Conservation (phyloP, 1,139 yeast species). For the Candida freyschussii region DNA sequence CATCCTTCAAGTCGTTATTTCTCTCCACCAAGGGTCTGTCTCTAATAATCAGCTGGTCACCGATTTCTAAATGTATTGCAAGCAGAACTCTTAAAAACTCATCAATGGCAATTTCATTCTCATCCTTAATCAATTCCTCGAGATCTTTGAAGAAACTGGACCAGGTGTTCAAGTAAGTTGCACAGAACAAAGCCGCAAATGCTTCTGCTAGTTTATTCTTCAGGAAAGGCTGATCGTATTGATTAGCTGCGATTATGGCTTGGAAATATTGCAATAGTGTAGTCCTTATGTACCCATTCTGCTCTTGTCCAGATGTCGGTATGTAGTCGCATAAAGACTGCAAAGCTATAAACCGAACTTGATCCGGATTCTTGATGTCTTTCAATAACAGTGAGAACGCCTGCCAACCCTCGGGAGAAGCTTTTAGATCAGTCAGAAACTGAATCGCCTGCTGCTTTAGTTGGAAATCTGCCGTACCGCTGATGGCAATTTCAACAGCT, state of each 20-base stretch:
- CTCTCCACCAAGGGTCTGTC: constrained; percentile 58
- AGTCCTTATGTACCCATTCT: constrained; percentile 34
- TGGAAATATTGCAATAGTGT: constrained; percentile 38
- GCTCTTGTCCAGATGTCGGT: constrained; percentile 43
- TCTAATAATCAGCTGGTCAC: constrained; percentile 79
- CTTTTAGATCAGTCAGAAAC: constrained; percentile 69
- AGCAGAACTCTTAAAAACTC: constrained; percentile 69
- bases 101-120: constrained; percentile 57
- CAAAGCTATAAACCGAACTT: constrained; percentile 68
- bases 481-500: constrained; percentile 87
- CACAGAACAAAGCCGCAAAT: constrained; percentile 64
- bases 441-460: constrained; percentile 81
- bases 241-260: constrained; percentile 30
- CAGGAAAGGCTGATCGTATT: constrained; percentile 54
- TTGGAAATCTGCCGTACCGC: constrained; percentile 63
- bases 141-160: constrained; percentile 66
- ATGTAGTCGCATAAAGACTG: constrained; percentile 69
- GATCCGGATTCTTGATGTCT: constrained; percentile 40
- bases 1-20: constrained; percentile 72
- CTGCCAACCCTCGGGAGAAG: constrained; percentile 75
- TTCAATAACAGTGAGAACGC: constrained; percentile 63
- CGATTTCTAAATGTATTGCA: constrained; percentile 85
- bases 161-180: constrained; percentile 58
- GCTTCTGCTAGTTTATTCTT: constrained; percentile 78
- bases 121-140: constrained; percentile 33